Percentiles rank a stretch among this genome's conserved stretches.
Evolutionary conservation across 768 basidiomycete species (phyloP).

Genomic region (Leccinum rimulosum): DNA sequence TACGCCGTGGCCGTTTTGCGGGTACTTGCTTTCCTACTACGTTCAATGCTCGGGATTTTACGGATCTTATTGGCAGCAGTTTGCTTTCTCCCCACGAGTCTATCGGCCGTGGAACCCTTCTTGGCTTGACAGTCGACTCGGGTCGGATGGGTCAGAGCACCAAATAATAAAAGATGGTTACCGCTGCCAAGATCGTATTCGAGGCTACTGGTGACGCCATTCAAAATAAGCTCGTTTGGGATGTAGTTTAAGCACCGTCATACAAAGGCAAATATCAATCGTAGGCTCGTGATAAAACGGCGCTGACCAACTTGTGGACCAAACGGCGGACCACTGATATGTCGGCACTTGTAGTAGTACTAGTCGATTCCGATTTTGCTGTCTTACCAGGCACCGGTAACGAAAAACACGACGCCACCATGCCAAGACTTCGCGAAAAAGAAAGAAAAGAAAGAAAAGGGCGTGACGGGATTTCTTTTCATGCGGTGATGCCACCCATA

Average conservation of each 20-base stretch:
- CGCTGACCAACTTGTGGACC: neutral
- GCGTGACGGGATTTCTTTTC: neutral
- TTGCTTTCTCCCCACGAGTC: neutral
- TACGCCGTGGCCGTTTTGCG: neutral
- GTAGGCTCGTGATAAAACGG: neutral
- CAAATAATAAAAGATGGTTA: no score
- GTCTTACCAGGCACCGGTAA: neutral
- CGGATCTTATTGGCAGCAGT: neutral
- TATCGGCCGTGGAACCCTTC: no score
- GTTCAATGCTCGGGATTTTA: neutral
- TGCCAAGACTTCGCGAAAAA: neutral
- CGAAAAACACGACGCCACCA: neutral
- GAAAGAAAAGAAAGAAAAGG: neutral
- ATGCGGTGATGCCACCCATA: constrained; percentile 33
- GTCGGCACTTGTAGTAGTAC: neutral
- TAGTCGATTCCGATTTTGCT: neutral
- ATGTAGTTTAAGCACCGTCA: constrained; percentile 8
- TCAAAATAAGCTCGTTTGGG: neutral
- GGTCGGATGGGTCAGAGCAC: no score
- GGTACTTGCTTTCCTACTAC: neutral
- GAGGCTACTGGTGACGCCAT: neutral
- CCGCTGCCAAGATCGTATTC: no score
- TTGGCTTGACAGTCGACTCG: no score
- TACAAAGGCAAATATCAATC: neutral
- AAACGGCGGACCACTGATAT: neutral